phyloP scores from a whole-genome alignment of 495 filamentous ascomycete species.

The Rhizodiscina lignyota region DNA sequence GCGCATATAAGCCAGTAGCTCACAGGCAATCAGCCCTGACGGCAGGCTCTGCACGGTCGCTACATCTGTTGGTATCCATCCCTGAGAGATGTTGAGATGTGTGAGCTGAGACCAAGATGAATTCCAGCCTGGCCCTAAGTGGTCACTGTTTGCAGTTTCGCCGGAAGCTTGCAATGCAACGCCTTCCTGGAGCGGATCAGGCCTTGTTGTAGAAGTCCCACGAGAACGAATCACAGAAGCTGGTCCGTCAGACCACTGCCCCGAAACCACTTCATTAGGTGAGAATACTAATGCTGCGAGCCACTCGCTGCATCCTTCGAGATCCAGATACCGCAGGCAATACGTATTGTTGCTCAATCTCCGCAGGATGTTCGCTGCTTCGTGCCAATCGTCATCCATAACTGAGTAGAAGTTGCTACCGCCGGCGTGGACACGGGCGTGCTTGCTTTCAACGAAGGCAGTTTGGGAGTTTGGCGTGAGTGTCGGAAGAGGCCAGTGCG shows the following conservation, averaged over 20 bases:
- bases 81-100: constrained; percentile 31
- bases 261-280: not conserved
- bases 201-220: constrained; percentile 6
- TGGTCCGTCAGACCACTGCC: not conserved
- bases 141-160: not conserved
- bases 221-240: not conserved
- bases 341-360: constrained; percentile 49
- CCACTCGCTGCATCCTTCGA: constrained; percentile 68
- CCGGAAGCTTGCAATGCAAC: constrained; percentile 5
- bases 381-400: constrained; percentile 51
- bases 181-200: not conserved
- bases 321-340: constrained; percentile 59
- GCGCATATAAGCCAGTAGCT: constrained; percentile 5
- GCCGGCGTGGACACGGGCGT: constrained; percentile 28
- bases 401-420: constrained; percentile 49
- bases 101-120: constrained; percentile 32
- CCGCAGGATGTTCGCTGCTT: constrained; percentile 52
- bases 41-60: constrained; percentile 6
- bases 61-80: constrained; percentile 22
- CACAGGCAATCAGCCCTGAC: constrained; percentile 3
- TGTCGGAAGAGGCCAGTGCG: constrained; percentile 62
- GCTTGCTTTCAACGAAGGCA: constrained; percentile 31
- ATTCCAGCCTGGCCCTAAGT: constrained; percentile 31
- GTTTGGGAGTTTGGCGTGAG: constrained; percentile 42
- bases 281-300: constrained; percentile 38